Base-by-base conservation (phyloP, 2,329 filamentous ascomycete species). In the Cladosporium sp. region DNA sequence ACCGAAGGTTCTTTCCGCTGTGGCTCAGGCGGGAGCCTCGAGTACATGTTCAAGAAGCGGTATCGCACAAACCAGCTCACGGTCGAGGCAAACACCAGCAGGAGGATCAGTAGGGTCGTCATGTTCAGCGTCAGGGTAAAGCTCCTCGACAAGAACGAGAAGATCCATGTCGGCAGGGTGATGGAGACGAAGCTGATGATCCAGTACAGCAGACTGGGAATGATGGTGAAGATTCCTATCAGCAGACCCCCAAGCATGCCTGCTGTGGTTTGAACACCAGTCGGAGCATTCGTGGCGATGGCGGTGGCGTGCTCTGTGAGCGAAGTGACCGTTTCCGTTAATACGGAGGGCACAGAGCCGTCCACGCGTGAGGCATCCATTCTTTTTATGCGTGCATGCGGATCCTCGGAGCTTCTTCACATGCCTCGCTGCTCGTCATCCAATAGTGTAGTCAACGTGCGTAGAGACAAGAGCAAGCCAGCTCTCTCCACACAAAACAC, bases 91-190 rank as follows among this genome's bases (percentile, higher is more conserved):
- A 95, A 72, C 49, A 81, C 83, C 32, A 85, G 76, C 52, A 89
- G 63, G 50, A 97, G 88, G 58, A 97, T 72, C 68, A 94, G 82
- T 83, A 98, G 71, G 15, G 93, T 98, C 16, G 92, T 97, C 60
- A 93, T 92, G 67, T 97, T 97, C 91, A 98, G 94, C 9, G 93
- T 98, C 64, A 98, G 88, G 0, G 93, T 98, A 74, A 95, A 75
- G 68, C 88, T 96, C 56, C 89, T 92, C 5, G 90, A 95, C 64
- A 95, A 88, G 55, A 95, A 76, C 5, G 84, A 87, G 67, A 95
- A 98, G 15, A 97, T 79, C 69, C 93, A 82, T 66, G 88, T 89
- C 38, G 93, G 93, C 52, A 96, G 69, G 13, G 88, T 94, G 58
- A 97, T 90, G 20, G 92, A 95, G 15, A 84, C 80, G 62, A 95